Evolutionary conservation across 768 basidiomycete species (phyloP), one percentile per base, ranked within the genome.

Genomic region (Tricholoma furcatifolium): DNA sequence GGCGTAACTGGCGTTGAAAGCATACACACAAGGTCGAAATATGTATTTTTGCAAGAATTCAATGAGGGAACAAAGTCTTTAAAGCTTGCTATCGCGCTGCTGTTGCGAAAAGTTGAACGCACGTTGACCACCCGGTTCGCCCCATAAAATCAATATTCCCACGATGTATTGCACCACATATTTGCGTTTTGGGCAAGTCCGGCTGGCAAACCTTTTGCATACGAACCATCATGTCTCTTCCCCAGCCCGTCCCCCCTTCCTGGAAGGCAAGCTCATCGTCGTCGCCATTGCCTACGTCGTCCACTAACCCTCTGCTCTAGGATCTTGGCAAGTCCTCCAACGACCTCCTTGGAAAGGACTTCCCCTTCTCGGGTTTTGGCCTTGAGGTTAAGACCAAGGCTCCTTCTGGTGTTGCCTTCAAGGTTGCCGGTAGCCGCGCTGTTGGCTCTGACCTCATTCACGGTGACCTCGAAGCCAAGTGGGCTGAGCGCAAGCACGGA

Each of bases 311-410:
- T n/a, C 47, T 51, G 34, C 21, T 39, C 35, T 61, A 93, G 91
- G 91, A 93, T 72, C 87, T 93, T 62, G 96, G 96, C 74, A 98
- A 98, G 84, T 94, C 93, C 61, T 92, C 93, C 73, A 91, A 86
- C 66, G 96, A 98, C 83, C 76, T 98, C 58, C 80, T 99, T 63
- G 79, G 79, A 70, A 93, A 88, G 79, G 97, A 99, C 79, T 98
- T 85, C 80, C 86, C 83, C 63, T 87, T 92, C 83, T 69, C 76
- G 48, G 83, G 83, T 30, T 80, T 78, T 52, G 70, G 77, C 51
- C 81, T 93, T 51, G 91, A 93, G 72, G 85, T 93, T 65, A 94
- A 93, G 79, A 94, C 91, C 52, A 82, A 86, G 67, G 89, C 92
- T 0, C 88, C 91, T 30, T 92, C 91, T 66, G 83, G 85, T 66